Percentiles rank a stretch among this genome's conserved stretches.
phyloP scores from a whole-genome alignment of 352 stramenopile species.

The Pythium insidiosum region DNA sequence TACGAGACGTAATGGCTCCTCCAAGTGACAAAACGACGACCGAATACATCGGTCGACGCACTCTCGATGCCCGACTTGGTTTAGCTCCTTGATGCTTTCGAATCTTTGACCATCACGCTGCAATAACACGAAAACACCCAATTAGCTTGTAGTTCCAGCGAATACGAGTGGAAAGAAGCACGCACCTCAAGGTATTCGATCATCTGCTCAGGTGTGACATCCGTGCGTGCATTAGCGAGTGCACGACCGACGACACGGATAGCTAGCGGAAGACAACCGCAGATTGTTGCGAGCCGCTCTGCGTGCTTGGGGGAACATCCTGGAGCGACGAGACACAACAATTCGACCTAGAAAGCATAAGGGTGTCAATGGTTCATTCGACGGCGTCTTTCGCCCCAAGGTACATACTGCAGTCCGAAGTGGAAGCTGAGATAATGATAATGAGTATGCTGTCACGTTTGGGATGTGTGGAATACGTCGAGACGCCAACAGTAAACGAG shows the following conservation, averaged over 20 bases:
- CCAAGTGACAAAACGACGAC: conserved; percentile 73
- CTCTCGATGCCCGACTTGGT: conserved; percentile 69
- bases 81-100: conserved; percentile 66
- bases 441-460: conserved; percentile 70
- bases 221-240: conserved; percentile 66
- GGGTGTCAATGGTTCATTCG: not conserved
- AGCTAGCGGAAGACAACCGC: conserved; percentile 69
- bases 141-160: too few relatives aligned
- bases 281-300: conserved; percentile 59
- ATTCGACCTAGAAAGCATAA: conserved; percentile 35
- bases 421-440: conserved; percentile 66
- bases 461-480: conserved; percentile 64
- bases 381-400: not conserved
- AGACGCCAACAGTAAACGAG: conserved; percentile 60
- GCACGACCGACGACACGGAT: conserved; percentile 72
- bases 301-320: conserved; percentile 53
- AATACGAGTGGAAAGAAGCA: too few relatives aligned
- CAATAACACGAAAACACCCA: too few relatives aligned
- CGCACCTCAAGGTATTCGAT: conserved; percentile 65
- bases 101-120: conserved; percentile 59
- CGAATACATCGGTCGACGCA: conserved; percentile 75
- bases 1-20: conserved; percentile 54
- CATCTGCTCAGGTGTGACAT: conserved; percentile 68
- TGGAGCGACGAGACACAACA: conserved; percentile 58
- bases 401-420: conserved; percentile 50